Base-by-base conservation (phyloP, 148 eudicot genomes). In the Nepenthes mirabilis region DNA sequence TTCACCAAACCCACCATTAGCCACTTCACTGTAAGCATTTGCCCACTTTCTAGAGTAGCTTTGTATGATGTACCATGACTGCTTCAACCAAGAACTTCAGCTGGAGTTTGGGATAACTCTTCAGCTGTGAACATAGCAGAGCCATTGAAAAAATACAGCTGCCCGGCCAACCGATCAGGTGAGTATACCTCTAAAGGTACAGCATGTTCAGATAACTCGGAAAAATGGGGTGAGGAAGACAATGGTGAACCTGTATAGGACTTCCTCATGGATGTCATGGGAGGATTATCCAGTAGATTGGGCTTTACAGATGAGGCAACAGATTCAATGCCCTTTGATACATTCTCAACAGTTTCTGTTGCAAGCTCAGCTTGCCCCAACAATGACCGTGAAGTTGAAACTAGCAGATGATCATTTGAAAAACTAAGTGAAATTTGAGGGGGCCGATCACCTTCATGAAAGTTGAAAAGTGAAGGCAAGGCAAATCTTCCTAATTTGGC, bases 31-130 rank as follows among this genome's bases (percentile, higher is more conserved):
- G 94, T 82, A 47, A 91, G 73, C 86, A 91, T 75, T 66, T 75
- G 90, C 70, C 86, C 93, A 60, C 73, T 80, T 61, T 64, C 82
- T 14, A 93, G 72, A 54, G 98, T 88, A 47, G 98, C 98, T 76
- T 93, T 93, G 71, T 93, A 93, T 69, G 83, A 74, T 55, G 98
- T 88, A 60, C 96, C 95, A 73, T 91, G 89, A 74, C 82, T 91
- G 64, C 97, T 91, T 78, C 95, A 75, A 68, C 97, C 97, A 71
- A 91, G 88, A 66, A 91, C 95, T 75, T 91, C 95, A 43, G 97
- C 97, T 43, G 90, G 97, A 59, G 97, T 91, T 62, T 87, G 82
- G 47, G 97, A 91, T 56, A 91, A 78, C 66, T 91, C 89, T 66
- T 88, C 98, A 65, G 87, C 84, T 14, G 98, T 88, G 65, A 93